Evolutionary conservation across 352 stramenopile species (phyloP), one percentile per base, ranked within the genome.

Genomic region (Phytophthora brassicae): DNA sequence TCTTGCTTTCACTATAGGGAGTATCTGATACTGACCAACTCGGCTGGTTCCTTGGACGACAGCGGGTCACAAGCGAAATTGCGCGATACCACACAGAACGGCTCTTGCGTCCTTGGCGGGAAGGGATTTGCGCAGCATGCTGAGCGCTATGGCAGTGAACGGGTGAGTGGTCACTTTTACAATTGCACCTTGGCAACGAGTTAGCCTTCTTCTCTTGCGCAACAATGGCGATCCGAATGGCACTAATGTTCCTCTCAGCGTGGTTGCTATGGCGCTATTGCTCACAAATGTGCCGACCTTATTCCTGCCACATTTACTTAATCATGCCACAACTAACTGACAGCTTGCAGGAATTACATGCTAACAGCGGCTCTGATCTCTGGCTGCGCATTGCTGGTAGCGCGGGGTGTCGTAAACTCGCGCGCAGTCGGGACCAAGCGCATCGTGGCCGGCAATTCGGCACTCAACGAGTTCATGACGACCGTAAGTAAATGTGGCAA

Each of bases 401-500:
- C 61, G 24, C 60, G 59, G n/a, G 43, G 63, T 28, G 35, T 64
- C 20, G 50, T 42, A n/a, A 11, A 36, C 2, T 53, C 55, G 64
- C 63, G 53, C 23, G 41, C 44, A 8, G 16, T 39, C 23, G 44
- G 20, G 14, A 54, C 62, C 54, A 78, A 75, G 51, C 81, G 83
- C 58, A 86, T 92, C 42, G 56, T 92, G 16, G 78, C 72, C 19
- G 78, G 77, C 22, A 67, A 71, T 8, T 94, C 86, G 11, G 63
- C 79, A 47, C 67, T 94, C 43, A 92, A 92, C 56, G 55, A 72
- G 46, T 91, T 86, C 56, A 56, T 94, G 53, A 47, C 75, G n/a
- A 56, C 36, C 19, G 81, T 88, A 57, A 45, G 75, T 70, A 31
- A 49, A 61, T 39, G 11, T 52, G 56, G 38, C 17, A 52, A 11